Evolutionary conservation across 2,329 filamentous ascomycete species (phyloP).

Genomic region (Monosporascus sp.): DNA sequence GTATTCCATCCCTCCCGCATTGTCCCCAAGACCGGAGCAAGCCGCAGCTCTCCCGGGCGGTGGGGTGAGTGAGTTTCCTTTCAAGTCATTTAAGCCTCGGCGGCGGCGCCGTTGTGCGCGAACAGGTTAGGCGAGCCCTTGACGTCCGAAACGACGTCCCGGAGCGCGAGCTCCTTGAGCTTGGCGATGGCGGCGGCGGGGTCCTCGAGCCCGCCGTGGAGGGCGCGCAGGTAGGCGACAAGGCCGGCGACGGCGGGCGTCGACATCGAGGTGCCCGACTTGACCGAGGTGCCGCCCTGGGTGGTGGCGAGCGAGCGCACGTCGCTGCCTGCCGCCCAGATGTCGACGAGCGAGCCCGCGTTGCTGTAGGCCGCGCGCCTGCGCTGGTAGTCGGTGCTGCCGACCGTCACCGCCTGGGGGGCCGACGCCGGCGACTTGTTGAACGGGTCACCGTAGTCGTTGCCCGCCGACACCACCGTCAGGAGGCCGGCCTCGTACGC

Average conservation of each 20-base stretch:
- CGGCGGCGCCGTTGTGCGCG: neutral
- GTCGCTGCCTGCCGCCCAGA: constrained; percentile 35
- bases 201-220: neutral
- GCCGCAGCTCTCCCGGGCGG: too few species aligned
- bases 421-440: constrained; percentile 41
- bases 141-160: neutral
- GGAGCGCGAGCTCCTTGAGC: neutral
- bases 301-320: constrained; percentile 36
- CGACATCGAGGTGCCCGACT: constrained; percentile 47
- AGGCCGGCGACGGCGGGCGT: constrained; percentile 47
- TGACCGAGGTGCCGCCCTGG: constrained; percentile 26
- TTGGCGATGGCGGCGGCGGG: neutral
- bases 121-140: neutral
- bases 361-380: constrained; percentile 40
- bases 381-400: constrained; percentile 34
- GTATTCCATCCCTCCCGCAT: too few species aligned
- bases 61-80: too few species aligned
- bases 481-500: constrained; percentile 40
- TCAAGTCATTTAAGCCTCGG: too few species aligned
- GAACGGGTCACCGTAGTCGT: constrained; percentile 31
- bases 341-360: constrained; percentile 36
- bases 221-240: constrained; percentile 36
- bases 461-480: constrained; percentile 48
- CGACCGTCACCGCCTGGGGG: constrained; percentile 43
- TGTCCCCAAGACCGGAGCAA: too few species aligned